Evolutionary conservation across 805 yeast species (phyloP).

Genomic region (Candida silvicultrix): DNA sequence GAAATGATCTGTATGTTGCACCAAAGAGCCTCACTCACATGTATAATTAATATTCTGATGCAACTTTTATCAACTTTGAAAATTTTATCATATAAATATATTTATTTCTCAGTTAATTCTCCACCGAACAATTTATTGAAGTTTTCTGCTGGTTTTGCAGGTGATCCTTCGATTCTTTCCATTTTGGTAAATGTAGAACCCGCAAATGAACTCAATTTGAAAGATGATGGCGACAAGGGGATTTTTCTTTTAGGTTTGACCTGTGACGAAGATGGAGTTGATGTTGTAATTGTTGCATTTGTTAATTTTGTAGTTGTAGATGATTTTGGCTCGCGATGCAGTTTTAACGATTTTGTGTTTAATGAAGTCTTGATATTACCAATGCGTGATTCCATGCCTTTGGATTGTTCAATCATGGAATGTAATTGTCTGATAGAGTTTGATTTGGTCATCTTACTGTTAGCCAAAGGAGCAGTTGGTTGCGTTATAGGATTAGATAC

Average conservation of each 20-base stretch:
- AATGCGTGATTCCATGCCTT: constrained; percentile 23
- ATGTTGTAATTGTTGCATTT: constrained; percentile 15
- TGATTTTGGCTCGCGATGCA: constrained; percentile 9
- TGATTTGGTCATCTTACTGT: constrained; percentile 16
- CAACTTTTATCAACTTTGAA: no score
- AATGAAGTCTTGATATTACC: constrained; percentile 20
- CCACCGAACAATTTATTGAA: neutral
- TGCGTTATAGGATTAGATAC: neutral
- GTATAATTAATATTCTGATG: neutral
- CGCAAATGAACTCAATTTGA: constrained; percentile 15
- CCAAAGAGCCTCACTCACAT: no score
- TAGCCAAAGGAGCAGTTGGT: neutral
- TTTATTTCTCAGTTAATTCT: constrained; percentile 4
- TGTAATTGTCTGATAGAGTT: constrained; percentile 25
- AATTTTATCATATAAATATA: constrained; percentile 2
- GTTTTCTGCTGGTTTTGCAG: constrained; percentile 2
- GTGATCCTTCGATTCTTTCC: constrained; percentile 20
- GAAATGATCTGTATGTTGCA: neutral
- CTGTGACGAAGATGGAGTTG: constrained; percentile 11
- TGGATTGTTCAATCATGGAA: constrained; percentile 23
- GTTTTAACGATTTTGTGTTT: constrained; percentile 7
- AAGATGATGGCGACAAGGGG: constrained; percentile 21
- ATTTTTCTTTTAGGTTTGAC: constrained; percentile 8
- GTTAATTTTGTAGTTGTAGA: constrained; percentile 16
- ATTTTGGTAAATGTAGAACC: constrained; percentile 3